Percentiles rank a stretch among this genome's conserved stretches.
phyloP scores from a whole-genome alignment of 2,329 filamentous ascomycete species.

The Neofusicoccum kwambonambiense region DNA sequence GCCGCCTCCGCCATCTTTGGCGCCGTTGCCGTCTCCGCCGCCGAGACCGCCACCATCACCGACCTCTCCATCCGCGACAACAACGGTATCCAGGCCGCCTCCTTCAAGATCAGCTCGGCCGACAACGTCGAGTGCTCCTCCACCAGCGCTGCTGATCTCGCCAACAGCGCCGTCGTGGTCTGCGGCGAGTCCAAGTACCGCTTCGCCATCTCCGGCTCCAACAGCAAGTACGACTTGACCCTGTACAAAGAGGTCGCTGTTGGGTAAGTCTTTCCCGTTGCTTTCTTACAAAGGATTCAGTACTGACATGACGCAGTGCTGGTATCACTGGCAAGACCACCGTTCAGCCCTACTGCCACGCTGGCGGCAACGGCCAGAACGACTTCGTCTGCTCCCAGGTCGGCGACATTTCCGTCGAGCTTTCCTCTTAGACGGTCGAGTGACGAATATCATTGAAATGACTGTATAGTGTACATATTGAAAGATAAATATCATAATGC shows the following conservation, averaged over 20 bases:
- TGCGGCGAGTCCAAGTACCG: neutral
- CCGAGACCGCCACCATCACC: slow-evolving; percentile 5
- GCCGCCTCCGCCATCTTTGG: slow-evolving; percentile 25
- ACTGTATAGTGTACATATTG: too few relatives aligned
- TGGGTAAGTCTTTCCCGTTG: too few relatives aligned
- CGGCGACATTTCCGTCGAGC: neutral
- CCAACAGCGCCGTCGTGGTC: neutral
- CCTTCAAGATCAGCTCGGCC: neutral
- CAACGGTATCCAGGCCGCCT: slow-evolving; percentile 8
- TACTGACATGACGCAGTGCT: too few relatives aligned
- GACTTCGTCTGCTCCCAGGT: neutral
- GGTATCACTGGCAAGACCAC: neutral
- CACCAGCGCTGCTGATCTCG: neutral
- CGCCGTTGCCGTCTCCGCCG: neutral
- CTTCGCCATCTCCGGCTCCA: neutral
- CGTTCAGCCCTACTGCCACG: neutral
- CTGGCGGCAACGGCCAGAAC: neutral
- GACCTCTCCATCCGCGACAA: slow-evolving; percentile 15
- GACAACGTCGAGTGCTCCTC: neutral
- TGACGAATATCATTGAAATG: too few relatives aligned
- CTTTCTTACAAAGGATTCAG: too few relatives aligned
- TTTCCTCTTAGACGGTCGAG: neutral
- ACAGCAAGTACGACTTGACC: neutral
- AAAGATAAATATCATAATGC: too few relatives aligned
- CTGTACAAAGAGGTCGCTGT: too few relatives aligned